Evolutionary conservation across 129 eudicot species (phyloP).

Genomic region (Helianthus annuus): DNA sequence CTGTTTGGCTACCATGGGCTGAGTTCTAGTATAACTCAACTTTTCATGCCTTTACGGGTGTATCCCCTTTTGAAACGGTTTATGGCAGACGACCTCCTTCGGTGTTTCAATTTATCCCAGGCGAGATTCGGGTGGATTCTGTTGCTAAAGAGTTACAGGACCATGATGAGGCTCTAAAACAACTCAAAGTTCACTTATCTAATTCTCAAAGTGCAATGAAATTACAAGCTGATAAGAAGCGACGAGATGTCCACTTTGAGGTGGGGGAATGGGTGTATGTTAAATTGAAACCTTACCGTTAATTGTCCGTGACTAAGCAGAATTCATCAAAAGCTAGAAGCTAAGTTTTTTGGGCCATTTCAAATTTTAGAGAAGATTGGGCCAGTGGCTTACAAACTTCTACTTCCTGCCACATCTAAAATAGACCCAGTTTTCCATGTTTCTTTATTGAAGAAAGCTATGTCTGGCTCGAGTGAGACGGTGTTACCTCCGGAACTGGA

Average conservation of each 20-base stretch:
- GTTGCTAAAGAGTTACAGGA: not conserved
- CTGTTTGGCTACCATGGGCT: not conserved
- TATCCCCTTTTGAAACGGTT: not conserved
- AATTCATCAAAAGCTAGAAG: not conserved
- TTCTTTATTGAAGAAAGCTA: not conserved
- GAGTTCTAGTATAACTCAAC: not conserved
- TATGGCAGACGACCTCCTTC: not conserved
- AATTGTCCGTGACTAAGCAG: not conserved
- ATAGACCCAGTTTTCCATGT: not conserved
- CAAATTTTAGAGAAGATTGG: not conserved
- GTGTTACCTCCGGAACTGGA: not conserved
- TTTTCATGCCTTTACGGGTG: not conserved
- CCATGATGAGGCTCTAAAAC: not conserved
- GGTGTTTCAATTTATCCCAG: not conserved
- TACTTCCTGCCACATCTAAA: not conserved
- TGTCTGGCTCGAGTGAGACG: not conserved
- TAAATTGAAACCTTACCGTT: not conserved
- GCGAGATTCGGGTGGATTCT: not conserved
- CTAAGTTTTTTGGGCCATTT: not conserved
- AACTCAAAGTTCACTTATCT: not conserved
- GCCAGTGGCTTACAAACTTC: not conserved
- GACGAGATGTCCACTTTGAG: no score
- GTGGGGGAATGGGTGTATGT: constrained; percentile 4
- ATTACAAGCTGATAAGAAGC: no score
- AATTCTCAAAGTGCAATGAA: not conserved